Conservation (phyloP, 352 stramenopile species). For the Globisporangium apiculatum region DNA sequence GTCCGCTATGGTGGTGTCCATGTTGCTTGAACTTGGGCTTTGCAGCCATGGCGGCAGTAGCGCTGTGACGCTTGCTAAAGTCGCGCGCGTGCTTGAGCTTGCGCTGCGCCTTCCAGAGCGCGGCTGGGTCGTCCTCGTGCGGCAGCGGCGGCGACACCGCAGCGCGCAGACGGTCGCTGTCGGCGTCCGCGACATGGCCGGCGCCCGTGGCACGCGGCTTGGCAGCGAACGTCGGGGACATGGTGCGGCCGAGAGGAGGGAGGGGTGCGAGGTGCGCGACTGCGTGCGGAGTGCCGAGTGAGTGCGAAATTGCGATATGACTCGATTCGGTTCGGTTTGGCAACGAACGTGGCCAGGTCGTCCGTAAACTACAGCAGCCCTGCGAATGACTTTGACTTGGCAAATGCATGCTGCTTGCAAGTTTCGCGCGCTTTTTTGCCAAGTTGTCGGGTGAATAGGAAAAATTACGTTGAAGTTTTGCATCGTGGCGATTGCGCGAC, state of each 20-base stretch:
- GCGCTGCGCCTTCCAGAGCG: conserved; percentile 35
- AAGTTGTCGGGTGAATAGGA: too few relatives aligned
- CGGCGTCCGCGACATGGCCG: not conserved
- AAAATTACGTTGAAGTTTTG: too few relatives aligned
- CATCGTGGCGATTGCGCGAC: too few relatives aligned
- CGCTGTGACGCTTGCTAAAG: conserved; percentile 22
- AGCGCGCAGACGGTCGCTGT: not conserved
- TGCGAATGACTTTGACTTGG: too few relatives aligned
- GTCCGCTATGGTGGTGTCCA: conserved; percentile 15
- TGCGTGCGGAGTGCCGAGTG: not conserved
- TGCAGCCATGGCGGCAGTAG: not conserved
- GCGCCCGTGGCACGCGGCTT: not conserved
- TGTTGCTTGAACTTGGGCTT: conserved; percentile 34
- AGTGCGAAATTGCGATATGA: not conserved
- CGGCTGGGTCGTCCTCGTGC: conserved; percentile 16
- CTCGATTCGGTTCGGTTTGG: too few relatives aligned
- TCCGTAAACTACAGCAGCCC: too few relatives aligned
- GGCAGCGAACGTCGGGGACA: conserved; percentile 10
- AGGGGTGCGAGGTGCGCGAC: not conserved
- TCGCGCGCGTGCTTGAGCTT: conserved; percentile 68
- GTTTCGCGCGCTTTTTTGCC: too few relatives aligned
- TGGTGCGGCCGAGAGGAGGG: conserved; percentile 1
- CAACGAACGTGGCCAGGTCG: too few relatives aligned
- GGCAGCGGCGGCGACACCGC: not conserved
- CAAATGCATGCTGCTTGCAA: too few relatives aligned